These are phyloP conservation scores for Mariannaea elegans DNA, from an alignment of 2,329 filamentous ascomycete species.

Conservation along the genomic window DNA sequence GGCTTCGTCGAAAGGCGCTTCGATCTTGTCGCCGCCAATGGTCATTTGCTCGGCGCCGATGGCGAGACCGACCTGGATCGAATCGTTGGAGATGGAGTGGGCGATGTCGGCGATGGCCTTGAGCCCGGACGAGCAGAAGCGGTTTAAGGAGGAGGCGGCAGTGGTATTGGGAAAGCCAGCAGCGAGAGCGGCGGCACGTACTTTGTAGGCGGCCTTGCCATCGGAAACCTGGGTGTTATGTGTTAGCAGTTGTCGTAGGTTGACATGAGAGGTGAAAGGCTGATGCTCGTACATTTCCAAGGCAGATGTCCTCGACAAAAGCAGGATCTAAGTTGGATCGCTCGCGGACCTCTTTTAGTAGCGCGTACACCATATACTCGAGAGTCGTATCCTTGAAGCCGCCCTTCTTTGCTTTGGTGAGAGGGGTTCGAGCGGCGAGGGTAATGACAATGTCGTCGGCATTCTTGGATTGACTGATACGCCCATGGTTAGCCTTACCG, in stretches of 20 bases:
- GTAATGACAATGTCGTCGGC: constrained; percentile 98
- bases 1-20: constrained; percentile 78
- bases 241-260: background rate
- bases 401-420: constrained; percentile 89
- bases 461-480: constrained; percentile 86
- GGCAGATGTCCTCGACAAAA: constrained; percentile 87
- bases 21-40: constrained; percentile 72
- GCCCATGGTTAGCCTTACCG: background rate
- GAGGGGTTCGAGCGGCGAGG: constrained; percentile 85
- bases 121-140: constrained; percentile 96
- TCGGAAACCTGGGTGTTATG: constrained; percentile 73
- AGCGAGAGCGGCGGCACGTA: constrained; percentile 86
- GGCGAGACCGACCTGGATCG: constrained; percentile 88
- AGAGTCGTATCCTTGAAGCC: constrained; percentile 94
- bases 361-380: constrained; percentile 84
- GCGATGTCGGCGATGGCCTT: constrained; percentile 97
- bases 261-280: background rate
- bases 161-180: constrained; percentile 95
- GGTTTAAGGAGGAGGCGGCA: constrained; percentile 83
- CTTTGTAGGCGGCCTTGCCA: constrained; percentile 86
- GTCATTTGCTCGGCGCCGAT: constrained; percentile 92
- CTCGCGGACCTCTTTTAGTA: constrained; percentile 79
- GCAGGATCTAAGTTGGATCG: constrained; percentile 81
- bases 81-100: constrained; percentile 80
- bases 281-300: constrained; percentile 78